These are phyloP conservation scores for Graphium sp. DNA, from an alignment of 2,329 filamentous ascomycete genomes.

Conservation along the genomic window DNA sequence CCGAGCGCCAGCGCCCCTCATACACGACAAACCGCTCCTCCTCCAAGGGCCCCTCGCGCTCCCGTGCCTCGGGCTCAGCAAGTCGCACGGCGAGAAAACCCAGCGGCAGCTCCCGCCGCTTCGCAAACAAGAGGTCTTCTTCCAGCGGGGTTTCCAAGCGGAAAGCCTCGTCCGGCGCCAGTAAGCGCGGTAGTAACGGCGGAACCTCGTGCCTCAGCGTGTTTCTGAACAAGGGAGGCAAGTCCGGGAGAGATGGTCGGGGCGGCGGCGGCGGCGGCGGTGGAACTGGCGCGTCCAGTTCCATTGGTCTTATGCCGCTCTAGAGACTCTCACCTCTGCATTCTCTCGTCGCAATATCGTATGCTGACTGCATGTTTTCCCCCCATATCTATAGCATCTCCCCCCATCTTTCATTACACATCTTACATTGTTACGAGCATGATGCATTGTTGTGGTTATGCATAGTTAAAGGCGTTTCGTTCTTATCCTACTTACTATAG, in stretches of 20 bases:
- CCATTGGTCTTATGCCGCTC: conserved; percentile 21
- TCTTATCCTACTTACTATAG: no score
- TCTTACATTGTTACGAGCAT: no score
- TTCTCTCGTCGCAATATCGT: neutral
- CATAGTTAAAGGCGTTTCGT: no score
- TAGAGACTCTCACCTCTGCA: conserved; percentile 6
- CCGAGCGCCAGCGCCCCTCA: conserved; percentile 5
- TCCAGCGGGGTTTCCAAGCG: conserved; percentile 9
- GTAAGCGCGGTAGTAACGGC: no score
- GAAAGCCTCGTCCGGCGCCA: conserved; percentile 5
- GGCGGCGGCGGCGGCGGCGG: neutral
- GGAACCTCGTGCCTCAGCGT: neutral
- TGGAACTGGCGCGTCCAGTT: no score
- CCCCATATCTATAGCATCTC: no score
- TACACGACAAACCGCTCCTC: neutral
- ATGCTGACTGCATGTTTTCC: neutral
- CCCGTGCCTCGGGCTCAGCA: conserved; percentile 11
- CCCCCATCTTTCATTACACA: no score
- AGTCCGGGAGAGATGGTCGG: conserved; percentile 5
- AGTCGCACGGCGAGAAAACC: conserved; percentile 12
- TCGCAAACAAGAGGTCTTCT: conserved; percentile 16
- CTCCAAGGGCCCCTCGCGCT: conserved; percentile 4
- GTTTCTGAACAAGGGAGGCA: conserved; percentile 14
- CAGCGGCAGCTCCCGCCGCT: conserved; percentile 9
- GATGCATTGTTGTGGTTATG: no score